Evolutionary conservation across 257 asterid species (phyloP).

Genomic region (Agastache rugosa): DNA sequence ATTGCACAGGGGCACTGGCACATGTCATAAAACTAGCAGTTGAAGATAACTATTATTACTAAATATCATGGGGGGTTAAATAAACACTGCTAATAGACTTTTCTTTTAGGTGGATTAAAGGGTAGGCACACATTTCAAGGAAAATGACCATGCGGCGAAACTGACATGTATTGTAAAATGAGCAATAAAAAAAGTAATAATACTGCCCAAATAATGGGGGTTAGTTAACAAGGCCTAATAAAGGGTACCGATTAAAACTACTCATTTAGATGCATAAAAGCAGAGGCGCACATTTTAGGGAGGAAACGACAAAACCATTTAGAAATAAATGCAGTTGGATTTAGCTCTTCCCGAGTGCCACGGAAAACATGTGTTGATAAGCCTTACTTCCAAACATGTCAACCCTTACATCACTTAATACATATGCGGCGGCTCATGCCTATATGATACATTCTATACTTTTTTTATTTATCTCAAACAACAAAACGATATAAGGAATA

Average conservation of each 20-base stretch:
- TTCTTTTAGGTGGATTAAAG: background rate
- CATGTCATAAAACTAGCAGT: background rate
- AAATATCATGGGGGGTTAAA: background rate
- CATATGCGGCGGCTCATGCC: background rate
- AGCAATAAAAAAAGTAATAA: background rate
- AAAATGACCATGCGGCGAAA: background rate
- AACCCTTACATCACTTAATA: slow-evolving; percentile 1
- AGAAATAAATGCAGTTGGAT: background rate
- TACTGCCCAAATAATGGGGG: background rate
- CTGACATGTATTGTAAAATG: background rate
- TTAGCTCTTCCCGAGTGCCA: no score
- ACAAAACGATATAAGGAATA: background rate
- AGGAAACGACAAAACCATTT: background rate
- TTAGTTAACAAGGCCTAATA: background rate
- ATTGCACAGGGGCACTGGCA: background rate
- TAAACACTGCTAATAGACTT: background rate
- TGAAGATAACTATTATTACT: background rate
- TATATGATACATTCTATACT: no score
- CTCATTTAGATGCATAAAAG: slow-evolving; percentile 3
- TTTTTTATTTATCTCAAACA: background rate
- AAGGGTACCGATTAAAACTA: background rate
- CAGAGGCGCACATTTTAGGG: slow-evolving; percentile 1
- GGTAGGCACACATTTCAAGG: background rate
- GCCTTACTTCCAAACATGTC: slow-evolving; percentile 1
- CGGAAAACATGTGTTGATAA: background rate